Evolutionary conservation across 805 yeast genomes (phyloP), one percentile per base, ranked within the genome.

Genomic region (Saccharomycopsis olivae): DNA sequence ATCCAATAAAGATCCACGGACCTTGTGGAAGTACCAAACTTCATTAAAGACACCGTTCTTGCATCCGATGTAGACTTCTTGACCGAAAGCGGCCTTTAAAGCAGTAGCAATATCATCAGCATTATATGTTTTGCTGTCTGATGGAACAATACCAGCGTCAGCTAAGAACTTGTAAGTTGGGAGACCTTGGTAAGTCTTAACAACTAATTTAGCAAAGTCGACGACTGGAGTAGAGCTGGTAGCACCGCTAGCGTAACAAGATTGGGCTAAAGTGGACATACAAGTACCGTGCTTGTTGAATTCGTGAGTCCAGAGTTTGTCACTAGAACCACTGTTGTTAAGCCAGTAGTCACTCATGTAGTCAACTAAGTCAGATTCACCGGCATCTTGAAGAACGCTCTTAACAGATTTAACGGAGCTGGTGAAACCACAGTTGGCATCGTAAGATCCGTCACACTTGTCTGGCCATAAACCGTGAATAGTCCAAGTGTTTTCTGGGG

Each of bases 261-360:
- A 15, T 10, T 16, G 8, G 40, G 69, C 73, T 33, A 88, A 62
- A 1, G 96, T 86, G 36, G 77, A 72, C 69, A 86, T 76, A 60
- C 96, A 88, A 8, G 95, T 86, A 16, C 89, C 96, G 57, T 88
- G 97, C 57, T 88, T 88, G 64, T 88, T 87, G 67, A 72, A 88
- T 59, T 88, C 96, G 58, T 88, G 96, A 28, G 72, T 68, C 96
- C 96, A 88, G 36, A 88, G 61, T 5, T 66, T 53, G 43, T 73
- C 77, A 54, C 80, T 88, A 41, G 69, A 55, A 5, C 84, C 84
- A 35, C 71, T 73, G 51, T 69, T 70, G 51, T 80, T 78, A 55
- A 79, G 78, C 96, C 96, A 88, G 45, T 67, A 59, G 23, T 52
- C 51, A 16, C 60, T 48, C 85, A 88, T 74, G 43, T 68, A 66